These are phyloP conservation scores for Talaromyces funiculosus DNA, from an alignment of 2,329 filamentous ascomycete genomes.

Conservation along the genomic window DNA sequence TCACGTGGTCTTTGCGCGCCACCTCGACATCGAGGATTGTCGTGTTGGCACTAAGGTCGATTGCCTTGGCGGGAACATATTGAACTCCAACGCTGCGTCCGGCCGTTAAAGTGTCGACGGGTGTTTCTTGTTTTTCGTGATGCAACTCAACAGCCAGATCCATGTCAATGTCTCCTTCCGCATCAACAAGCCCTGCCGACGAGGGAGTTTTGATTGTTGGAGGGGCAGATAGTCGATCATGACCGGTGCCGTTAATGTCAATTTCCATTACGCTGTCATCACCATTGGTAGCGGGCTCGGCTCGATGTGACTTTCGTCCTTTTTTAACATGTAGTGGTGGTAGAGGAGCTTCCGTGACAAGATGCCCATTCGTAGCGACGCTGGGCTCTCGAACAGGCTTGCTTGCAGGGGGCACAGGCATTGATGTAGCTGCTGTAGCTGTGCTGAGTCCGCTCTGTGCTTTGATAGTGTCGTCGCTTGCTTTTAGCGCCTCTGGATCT, in stretches of 20 bases:
- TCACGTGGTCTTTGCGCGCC: conserved; percentile 35
- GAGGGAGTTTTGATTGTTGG: conserved; percentile 19
- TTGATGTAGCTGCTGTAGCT: conserved; percentile 19
- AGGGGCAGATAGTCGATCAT: conserved; percentile 23
- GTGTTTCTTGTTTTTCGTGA: conserved; percentile 5
- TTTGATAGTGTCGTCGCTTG: conserved; percentile 20
- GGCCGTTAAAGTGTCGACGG: conserved; percentile 36
- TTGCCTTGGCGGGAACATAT: conserved; percentile 44
- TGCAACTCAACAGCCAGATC: conserved; percentile 17
- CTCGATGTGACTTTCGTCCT: conserved; percentile 29
- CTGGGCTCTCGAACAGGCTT: conserved; percentile 30
- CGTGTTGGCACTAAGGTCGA: conserved; percentile 42
- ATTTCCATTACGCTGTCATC: conserved; percentile 36
- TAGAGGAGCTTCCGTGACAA: conserved; percentile 24
- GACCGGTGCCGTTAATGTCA: conserved; percentile 32
- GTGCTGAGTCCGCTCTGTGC: conserved; percentile 24
- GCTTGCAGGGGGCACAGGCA: conserved; percentile 25
- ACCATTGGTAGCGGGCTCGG: conserved; percentile 22
- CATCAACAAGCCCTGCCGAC: conserved; percentile 29
- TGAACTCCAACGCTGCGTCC: conserved; percentile 45
- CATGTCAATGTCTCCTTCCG: conserved; percentile 42
- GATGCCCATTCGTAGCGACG: conserved; percentile 33
- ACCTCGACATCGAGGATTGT: conserved; percentile 37
- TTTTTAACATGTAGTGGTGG: conserved; percentile 27
- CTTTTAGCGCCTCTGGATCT: conserved; percentile 27